Base-by-base conservation (phyloP, 108 stramenopile species). In the Aurantiochytrium sp. region DNA sequence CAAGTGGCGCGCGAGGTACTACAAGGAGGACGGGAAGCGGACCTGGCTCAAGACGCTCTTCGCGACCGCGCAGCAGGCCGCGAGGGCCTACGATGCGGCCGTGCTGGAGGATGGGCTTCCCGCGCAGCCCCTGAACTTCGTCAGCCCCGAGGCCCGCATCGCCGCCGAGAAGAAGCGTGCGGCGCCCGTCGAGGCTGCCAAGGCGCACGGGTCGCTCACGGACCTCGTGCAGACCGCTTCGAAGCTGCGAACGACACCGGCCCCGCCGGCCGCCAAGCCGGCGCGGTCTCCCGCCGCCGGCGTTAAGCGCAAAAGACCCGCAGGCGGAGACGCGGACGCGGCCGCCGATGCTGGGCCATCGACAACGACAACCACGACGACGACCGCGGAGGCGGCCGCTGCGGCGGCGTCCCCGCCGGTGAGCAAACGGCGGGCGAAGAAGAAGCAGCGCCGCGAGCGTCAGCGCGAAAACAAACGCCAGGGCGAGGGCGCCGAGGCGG, bases 81-180 rank as follows among this genome's bases (percentile, higher is more conserved):
- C 69, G 24, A 41, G 45, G 2, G 69, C 69, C 19, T 81, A 81
- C 69, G 69, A 81, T 48, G 24, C 22, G 19, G 69, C 69, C n/a
- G 69, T 81, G 21, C 42, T 81, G 19, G 45, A 48, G 6, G 69
- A 81, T n/a, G 69, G 69, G 5, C 45, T 81, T 24, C 69, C 69
- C 12, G 69, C 69, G 45, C 69, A 81, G 69, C 37, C 69, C 19
- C 24, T 81, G 27, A 81, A 81, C 37, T 81, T 81, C 24, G 69
- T 41, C 22, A 48, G 45, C 69, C 42, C 69, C 21, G 69, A 41
- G 17, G 69, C 27, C 42, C 37, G 69, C 37, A 12, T 81, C 1
- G 42, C 69, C n/a, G 45, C 69, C 8, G 69, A 65, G 32, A 65
- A 65, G 2, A 65, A 65, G 59, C 59, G 59, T 0, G 31, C 27